Conservation (phyloP, 352 stramenopile genomes). For the Globisporangium camurandrum region DNA sequence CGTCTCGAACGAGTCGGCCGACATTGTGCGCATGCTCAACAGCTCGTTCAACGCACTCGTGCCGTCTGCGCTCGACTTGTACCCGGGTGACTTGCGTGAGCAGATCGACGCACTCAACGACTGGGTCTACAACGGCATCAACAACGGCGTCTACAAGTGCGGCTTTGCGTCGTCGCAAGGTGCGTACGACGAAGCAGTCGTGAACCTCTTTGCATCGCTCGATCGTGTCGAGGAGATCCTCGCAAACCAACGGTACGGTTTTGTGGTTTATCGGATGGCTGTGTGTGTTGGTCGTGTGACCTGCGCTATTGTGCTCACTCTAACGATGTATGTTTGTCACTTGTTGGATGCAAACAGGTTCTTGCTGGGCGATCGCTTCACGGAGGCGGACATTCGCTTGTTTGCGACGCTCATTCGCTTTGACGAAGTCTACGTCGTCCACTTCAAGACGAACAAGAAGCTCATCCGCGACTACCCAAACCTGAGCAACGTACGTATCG, state of each 20-base stretch:
- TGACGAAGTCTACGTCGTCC: slow-evolving; percentile 78
- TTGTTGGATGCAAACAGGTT: slow-evolving; percentile 26
- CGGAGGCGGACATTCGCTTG: slow-evolving; percentile 74
- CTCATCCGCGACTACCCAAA: slow-evolving; percentile 87
- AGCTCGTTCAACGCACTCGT: slow-evolving; percentile 68
- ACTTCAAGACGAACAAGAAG: slow-evolving; percentile 88
- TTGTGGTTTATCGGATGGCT: no score
- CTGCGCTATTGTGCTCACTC: no score
- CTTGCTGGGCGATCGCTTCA: slow-evolving; percentile 55
- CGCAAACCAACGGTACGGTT: slow-evolving; percentile 25
- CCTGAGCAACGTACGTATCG: slow-evolving; percentile 55
- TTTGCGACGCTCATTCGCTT: slow-evolving; percentile 79
- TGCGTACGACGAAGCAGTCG: slow-evolving; percentile 82
- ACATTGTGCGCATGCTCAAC: slow-evolving; percentile 93
- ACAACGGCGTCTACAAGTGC: slow-evolving; percentile 91
- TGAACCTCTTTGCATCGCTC: slow-evolving; percentile 59
- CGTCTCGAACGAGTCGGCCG: slow-evolving; percentile 92
- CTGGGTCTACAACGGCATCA: slow-evolving; percentile 90
- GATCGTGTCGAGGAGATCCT: slow-evolving; percentile 71
- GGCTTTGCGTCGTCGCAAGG: slow-evolving; percentile 85
- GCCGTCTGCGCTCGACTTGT: slow-evolving; percentile 67
- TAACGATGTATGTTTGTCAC: no score
- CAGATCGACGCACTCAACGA: slow-evolving; percentile 89
- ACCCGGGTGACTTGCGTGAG: slow-evolving; percentile 60
- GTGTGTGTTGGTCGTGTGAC: no score